Evolutionary conservation across 108 stramenopile species (phyloP), one percentile per base, ranked within the genome.

Genomic region (Nitzschia sp.): DNA sequence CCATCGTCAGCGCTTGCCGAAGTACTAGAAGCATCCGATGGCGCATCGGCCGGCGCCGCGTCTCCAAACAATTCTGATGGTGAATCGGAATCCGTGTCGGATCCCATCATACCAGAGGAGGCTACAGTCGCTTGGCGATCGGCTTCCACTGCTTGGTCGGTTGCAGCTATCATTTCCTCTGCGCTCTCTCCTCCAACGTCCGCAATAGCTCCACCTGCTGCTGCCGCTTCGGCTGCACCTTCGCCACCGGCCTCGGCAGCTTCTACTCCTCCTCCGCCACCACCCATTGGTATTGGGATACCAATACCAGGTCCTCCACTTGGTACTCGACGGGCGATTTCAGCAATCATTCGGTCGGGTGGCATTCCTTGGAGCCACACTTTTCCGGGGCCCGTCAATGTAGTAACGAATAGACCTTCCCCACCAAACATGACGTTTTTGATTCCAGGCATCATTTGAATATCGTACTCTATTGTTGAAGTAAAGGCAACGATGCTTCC

Each of bases 381-480:
- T 26, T 49, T 36, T 23, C 82, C 82, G 1, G 94, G 94, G 31
- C 95, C 95, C 21, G 65, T 84, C 36, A 96, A 76, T 24, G 89
- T 85, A 18, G 95, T 91, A 13, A 96, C 62, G 74, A 96, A 96
- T 19, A 96, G 51, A 6, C 93, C 95, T 66, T 94, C 93, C 2
- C 93, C 93, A 33, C 95, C 95, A 81, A 96, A 96, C 77, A 96
- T 68, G 28, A 78, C 93, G 75, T 96, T 96, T 66, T 89, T 92
- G 53, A 96, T 79, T 5, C 93, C 93, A 6, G 82, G 73, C 64
- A 93, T 75, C 73, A 79, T 87, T 83, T 92, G 77, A 59, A 95
- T 85, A 69, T 91, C 91, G 59, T 87, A 93, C 27, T 86, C 74
- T 15, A 94, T 79, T 17, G 85, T 66, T 0, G 86, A 53, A 35